Evolutionary conservation across 345 rosid species (phyloP).

Genomic region (Hypericum androsaemum): DNA sequence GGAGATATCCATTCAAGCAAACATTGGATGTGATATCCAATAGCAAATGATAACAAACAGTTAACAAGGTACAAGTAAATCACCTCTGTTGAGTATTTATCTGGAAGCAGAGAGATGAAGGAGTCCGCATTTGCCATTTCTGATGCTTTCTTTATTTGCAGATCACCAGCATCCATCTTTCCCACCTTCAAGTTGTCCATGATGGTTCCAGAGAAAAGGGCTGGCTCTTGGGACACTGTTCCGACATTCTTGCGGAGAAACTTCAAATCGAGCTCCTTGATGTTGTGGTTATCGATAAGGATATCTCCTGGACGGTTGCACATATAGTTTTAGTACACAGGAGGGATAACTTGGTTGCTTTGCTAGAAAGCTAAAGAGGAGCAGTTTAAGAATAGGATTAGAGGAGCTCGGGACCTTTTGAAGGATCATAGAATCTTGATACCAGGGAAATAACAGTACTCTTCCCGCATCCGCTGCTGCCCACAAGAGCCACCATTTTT

Average conservation of each 20-base stretch:
- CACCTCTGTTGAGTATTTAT: conserved; percentile 45
- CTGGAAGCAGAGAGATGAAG: conserved; percentile 43
- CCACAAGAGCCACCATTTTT: conserved; percentile 45
- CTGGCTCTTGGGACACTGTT: conserved; percentile 54
- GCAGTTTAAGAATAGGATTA: too few species aligned
- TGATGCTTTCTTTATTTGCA: conserved; percentile 38
- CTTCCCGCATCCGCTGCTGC: conserved; percentile 62
- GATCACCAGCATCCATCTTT: conserved; percentile 41
- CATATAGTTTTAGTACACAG: background rate
- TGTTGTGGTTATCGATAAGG: conserved; percentile 39
- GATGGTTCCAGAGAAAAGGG: conserved; percentile 50
- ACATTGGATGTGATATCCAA: too few species aligned
- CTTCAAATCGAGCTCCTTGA: conserved; percentile 42
- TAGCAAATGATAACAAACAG: background rate
- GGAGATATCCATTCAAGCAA: conserved; percentile 3
- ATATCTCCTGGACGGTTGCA: conserved; percentile 30
- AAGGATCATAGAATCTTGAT: conserved; percentile 55
- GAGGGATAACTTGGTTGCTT: too few species aligned
- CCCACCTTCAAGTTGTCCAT: conserved; percentile 52
- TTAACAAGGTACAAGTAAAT: background rate
- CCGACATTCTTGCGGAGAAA: conserved; percentile 42
- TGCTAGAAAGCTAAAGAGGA: too few species aligned
- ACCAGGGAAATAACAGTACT: conserved; percentile 49
- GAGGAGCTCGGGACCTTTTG: conserved; percentile 23
- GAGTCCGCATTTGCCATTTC: conserved; percentile 45